Evolutionary conservation across 2,329 filamentous ascomycete species (phyloP), one percentile per base, ranked within the genome.

Genomic region (Colletotrichum chlorophyti): DNA sequence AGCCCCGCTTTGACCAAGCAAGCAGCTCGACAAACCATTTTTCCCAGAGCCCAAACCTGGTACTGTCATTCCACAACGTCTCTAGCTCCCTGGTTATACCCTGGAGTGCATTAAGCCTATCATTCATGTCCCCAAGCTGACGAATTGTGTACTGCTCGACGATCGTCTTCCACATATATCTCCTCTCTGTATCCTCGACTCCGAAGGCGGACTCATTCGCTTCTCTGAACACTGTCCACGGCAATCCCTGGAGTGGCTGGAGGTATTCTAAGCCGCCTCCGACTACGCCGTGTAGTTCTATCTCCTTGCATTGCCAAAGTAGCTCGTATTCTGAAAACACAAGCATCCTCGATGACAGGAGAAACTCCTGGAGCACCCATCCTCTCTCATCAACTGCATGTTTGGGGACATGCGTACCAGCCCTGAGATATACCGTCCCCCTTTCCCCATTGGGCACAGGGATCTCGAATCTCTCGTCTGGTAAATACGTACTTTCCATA

Each of bases 331-430:
- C 58, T 6, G 53, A 58, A 19, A 65, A 65, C 2, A 64, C 34
- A 3, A 65, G 52, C 26, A 65, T n/a, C 23, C 64, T 14, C 12
- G 63, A 60, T 1, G 64, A 65, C 0, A 65, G 49, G 26, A 65
- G 52, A 14, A 29, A 64, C 42, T 65, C 64, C 15, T 65, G 64
- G 0, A 65, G 42, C 6, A 58, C 53, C 64, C 64, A 65, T 1
- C 61, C 63, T 7, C 64, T 50, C 24, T 41, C 14, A 7, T 65
- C 63, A 5, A 65, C n/a, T 0, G 26, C 31, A 42, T 60, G 58
- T 3, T 7, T 24, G 1, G 58, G 53, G 1, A 6, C 27, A 47
- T 60, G 6, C 6, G 46, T 23, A 8, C 37, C 8, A 4, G 40
- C 15, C 7, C 53, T 15, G 29, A 60, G 32, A 5, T 46, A 15